Evolutionary conservation across 768 basidiomycete species (phyloP), one percentile per base, ranked within the genome.

Genomic region (Boletus sp.): DNA sequence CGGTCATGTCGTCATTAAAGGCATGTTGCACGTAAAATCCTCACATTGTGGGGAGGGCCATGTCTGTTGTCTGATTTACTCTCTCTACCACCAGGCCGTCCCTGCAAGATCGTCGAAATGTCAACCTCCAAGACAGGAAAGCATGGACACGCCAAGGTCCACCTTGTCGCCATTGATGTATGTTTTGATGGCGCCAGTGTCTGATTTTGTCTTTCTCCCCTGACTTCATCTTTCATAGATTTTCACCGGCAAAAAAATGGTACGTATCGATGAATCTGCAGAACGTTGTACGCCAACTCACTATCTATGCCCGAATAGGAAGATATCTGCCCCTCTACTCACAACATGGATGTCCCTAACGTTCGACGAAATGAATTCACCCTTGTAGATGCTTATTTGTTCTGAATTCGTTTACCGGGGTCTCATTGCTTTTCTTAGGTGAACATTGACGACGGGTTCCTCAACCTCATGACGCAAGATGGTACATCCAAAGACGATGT

Each of bases 291-390:
- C 8, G 12, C 18, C 32, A n/a, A 57, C 58, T 48, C 17, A 60
- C 52, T 18, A 50, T 61, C 32, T 54, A 56, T 32, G 2, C 41
- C 18, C 39, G 37, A 60, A 76, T 72, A 92, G 90, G 92, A 94
- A 84, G 92, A 92, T 82, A 91, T 94, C 75, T 92, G 73, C 66
- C 93, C 93, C 68, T 96, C 94, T 71, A 99, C 96, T 74, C 97
- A 99, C 85, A 99, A 99, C 82, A 94, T 99, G 92, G 95, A 98
- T 66, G 96, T 97, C 69, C 96, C 96, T 75, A 91, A 97, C 78
- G 94, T 99, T 72, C 59, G 30, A 48, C 91, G 96, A 73, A 81
- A 78, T 58, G 97, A 99, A 85, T 98, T 87, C 83, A 82, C 88
- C 69, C 87, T 99, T 71, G 90, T 93, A 72, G 69, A 80, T 47